Evolutionary conservation across 179 eudicot species (phyloP).

Genomic region (Drosera spatulata): DNA sequence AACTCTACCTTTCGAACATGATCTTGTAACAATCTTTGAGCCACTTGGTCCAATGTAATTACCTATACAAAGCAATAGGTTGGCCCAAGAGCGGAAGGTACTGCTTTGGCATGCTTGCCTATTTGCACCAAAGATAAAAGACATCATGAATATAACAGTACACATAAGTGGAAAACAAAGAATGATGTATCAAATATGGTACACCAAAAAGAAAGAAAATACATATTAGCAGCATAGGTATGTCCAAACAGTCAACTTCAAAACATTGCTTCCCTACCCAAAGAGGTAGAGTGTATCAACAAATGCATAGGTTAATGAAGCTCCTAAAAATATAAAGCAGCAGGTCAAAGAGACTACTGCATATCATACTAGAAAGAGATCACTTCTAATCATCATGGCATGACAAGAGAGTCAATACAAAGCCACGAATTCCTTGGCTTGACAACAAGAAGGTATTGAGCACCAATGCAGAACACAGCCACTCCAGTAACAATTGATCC

Average conservation of each 20-base stretch:
- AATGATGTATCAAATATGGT: background rate
- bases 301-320: background rate
- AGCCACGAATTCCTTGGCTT: too few species aligned
- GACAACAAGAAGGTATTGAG: too few species aligned
- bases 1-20: too few species aligned
- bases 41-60: constrained; percentile 4
- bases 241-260: background rate
- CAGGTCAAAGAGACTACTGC: background rate
- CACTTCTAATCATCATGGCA: too few species aligned
- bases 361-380: background rate
- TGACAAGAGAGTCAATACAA: too few species aligned
- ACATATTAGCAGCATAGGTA: background rate
- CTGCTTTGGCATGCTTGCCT: constrained; percentile 99
- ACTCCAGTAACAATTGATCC: too few species aligned
- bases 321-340: background rate
- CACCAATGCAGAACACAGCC: too few species aligned
- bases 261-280: background rate
- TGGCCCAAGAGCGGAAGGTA: constrained; percentile 91
- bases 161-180: background rate
- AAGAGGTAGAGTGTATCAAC: background rate
- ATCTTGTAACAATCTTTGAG: too few species aligned
- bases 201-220: too few species aligned
- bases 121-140: constrained; percentile 18
- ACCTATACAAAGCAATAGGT: constrained; percentile 97
- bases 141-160: background rate